Percentiles rank a stretch among this genome's conserved stretches.
Evolutionary conservation across 805 yeast species (phyloP).

Genomic region (Priceomyces medius): DNA sequence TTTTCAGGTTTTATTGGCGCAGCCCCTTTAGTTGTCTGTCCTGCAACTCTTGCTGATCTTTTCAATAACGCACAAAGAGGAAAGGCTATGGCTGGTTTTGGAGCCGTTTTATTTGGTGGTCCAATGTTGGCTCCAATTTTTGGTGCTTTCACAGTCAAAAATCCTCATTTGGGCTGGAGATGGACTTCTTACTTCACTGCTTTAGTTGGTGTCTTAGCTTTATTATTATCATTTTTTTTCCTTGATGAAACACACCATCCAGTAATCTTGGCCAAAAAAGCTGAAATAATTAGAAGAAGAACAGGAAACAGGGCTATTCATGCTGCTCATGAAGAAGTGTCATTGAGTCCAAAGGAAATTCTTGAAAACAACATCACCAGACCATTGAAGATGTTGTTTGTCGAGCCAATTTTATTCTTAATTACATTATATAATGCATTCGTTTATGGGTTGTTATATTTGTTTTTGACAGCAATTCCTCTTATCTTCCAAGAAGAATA

Average conservation of each 20-base stretch:
- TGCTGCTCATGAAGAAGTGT: constrained; percentile 39
- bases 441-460: constrained; percentile 48
- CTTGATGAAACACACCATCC: constrained; percentile 44
- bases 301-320: constrained; percentile 41
- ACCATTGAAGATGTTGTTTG: constrained; percentile 39
- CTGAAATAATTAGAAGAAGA: constrained; percentile 38
- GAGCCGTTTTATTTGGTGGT: constrained; percentile 72
- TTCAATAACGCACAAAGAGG: constrained; percentile 69
- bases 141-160: constrained; percentile 40
- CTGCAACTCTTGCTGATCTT: constrained; percentile 85
- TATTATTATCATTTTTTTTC: constrained; percentile 29
- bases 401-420: constrained; percentile 43
- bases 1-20: constrained; percentile 82
- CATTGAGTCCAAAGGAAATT: constrained; percentile 30
- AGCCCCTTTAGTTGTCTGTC: constrained; percentile 79
- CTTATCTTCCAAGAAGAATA: constrained; percentile 55
- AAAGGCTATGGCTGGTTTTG: constrained; percentile 66
- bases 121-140: constrained; percentile 81
- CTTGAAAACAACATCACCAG: constrained; percentile 34
- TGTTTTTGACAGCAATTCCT: constrained; percentile 45
- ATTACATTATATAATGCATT: constrained; percentile 48
- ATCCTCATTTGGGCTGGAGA: constrained; percentile 50
- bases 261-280: constrained; percentile 29
- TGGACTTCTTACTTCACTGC: constrained; percentile 56
- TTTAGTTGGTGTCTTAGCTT: constrained; percentile 31